Evolutionary conservation across 1,284 basidiomycete genomes (phyloP), one percentile per base, ranked within the genome.

Genomic region (Trichosporon ovoides): DNA sequence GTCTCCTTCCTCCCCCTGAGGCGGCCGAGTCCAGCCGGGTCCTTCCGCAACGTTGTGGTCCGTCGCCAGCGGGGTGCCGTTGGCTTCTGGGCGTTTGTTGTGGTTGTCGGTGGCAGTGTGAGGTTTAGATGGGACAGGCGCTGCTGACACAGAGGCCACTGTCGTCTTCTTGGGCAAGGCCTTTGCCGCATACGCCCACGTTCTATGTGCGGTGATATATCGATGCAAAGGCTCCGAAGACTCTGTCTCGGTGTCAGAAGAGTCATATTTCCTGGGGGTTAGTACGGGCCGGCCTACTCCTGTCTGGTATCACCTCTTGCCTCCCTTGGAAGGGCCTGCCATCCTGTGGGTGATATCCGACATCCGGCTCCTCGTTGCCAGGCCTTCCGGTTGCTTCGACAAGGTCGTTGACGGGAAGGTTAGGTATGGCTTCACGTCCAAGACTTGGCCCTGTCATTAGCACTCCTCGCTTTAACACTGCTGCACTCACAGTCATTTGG

Each of bases 211-310:
- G 14, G 11, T 24, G 24, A 43, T 43, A 22, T 43, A 22, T 14
- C 20, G 18, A 7, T 13, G 6, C 22, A 48, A 31, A 13, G 51
- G 63, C 38, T 60, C 53, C 0, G 67, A 59, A 2, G 72, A 74
- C 53, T 75, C 72, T 1, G 69, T 72, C 31, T 73, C 71, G 3
- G 67, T 69, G 40, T 72, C 71, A 10, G 56, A 56, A 7, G 51
- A 37, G 1, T 63, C 66, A 16, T 67, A 67, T 55, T 65, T 67
- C 38, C 69, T 70, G 43, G 0, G 35, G 40, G 14, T 10, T 14
- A 3, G 43, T 48, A 11, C 28, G 9, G 28, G 28, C 28, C 28
- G 28, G 28, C 5, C 28, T 5, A 5, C 5, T 31, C 28, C 4
- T 31, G 28, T 31, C 28, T 31, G 28, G 9, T 31, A 31, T n/a